phyloP scores from a whole-genome alignment of 257 asterid species.

The Solanum chmielewskii region DNA sequence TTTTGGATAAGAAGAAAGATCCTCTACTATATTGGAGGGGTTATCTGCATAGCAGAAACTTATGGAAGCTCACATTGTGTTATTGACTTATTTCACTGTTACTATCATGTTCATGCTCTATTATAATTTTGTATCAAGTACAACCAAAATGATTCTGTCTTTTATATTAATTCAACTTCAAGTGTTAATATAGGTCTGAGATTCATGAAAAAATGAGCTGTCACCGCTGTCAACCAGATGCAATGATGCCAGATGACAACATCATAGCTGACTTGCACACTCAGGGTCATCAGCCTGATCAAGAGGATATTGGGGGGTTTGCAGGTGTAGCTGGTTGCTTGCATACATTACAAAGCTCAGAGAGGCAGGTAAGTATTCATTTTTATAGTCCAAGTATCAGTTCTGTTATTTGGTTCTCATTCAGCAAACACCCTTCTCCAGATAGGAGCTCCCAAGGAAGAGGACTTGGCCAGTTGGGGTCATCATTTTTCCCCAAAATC shows the following conservation, averaged over 20 bases:
- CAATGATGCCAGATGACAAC: conserved; percentile 14
- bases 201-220: conserved; percentile 91
- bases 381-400: neutral
- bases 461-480: conserved; percentile 87
- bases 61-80: neutral
- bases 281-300: conserved; percentile 25
- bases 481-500: conserved; percentile 78
- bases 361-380: conserved; percentile 55
- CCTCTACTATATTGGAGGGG: neutral
- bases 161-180: neutral
- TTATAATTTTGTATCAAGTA: neutral
- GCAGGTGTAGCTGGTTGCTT: conserved; percentile 71
- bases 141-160: neutral
- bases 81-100: neutral
- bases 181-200: conserved; percentile 53
- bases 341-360: conserved; percentile 51
- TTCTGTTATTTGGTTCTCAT: neutral
- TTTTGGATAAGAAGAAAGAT: neutral
- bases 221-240: conserved; percentile 49
- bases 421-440: neutral
- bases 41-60: neutral
- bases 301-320: conserved; percentile 91
- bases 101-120: neutral
- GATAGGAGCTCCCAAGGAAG: conserved; percentile 96
- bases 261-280: conserved; percentile 13